Percentiles rank a stretch among this genome's conserved stretches.
Conservation (phyloP, 2,329 filamentous ascomycete species). For the Cercospora citrullina region DNA sequence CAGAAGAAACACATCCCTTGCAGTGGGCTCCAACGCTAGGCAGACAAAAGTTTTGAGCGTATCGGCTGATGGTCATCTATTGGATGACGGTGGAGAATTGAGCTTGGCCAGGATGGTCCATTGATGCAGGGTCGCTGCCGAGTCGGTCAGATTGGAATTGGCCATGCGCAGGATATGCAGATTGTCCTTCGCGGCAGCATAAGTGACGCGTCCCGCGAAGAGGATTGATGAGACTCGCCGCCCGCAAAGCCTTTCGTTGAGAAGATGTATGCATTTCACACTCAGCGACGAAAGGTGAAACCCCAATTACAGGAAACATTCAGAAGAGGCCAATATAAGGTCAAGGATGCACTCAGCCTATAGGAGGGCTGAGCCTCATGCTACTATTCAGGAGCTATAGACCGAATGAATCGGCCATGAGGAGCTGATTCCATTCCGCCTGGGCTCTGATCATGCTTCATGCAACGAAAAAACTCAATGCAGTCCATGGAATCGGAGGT, state of each 20-base stretch:
- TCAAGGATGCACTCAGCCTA: background rate
- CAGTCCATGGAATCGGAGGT: background rate
- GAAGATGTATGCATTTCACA: background rate
- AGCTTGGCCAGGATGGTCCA: background rate
- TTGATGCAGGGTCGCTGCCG: background rate
- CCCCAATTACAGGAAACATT: background rate
- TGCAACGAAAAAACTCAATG: background rate
- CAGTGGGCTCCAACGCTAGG: constrained; percentile 86
- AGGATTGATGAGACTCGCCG: background rate
- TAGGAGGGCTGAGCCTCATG: background rate
- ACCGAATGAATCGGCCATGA: background rate
- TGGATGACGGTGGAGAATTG: background rate
- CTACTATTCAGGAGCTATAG: background rate
- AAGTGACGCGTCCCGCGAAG: background rate
- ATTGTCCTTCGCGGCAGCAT: background rate
- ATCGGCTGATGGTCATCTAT: background rate
- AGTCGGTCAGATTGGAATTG: background rate
- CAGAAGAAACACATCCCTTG: constrained; percentile 84
- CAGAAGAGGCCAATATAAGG: background rate
- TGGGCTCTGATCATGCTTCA: background rate
- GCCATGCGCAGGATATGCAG: background rate
- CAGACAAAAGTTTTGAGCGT: constrained; percentile 63
- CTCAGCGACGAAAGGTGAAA: background rate
- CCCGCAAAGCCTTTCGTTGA: background rate
- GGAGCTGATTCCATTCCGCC: background rate